Percentiles rank a stretch among this genome's conserved stretches.
phyloP scores from a whole-genome alignment of 2,329 filamentous ascomycete genomes.

The Pseudocercospora crystallina region DNA sequence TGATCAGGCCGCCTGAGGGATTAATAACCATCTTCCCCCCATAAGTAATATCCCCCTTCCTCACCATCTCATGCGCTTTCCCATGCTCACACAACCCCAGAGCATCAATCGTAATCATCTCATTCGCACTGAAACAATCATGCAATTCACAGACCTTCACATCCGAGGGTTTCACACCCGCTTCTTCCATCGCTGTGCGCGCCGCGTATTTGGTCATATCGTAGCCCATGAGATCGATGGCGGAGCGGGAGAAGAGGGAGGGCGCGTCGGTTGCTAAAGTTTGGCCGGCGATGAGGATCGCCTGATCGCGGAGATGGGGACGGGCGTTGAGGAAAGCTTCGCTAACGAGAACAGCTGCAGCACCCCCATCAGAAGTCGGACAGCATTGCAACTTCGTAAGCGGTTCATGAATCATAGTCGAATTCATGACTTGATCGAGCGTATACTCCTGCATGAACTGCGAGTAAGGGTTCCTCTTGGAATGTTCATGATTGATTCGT shows the following conservation, averaged over 20 bases:
- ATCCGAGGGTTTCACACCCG: conserved; percentile 63
- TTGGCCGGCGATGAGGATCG: conserved; percentile 87
- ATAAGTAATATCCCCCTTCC: conserved; percentile 87
- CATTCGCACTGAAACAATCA: conserved; percentile 94
- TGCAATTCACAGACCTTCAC: conserved; percentile 87
- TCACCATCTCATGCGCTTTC: conserved; percentile 88
- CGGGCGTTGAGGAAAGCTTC: conserved; percentile 82
- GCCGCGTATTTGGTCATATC: conserved; percentile 77
- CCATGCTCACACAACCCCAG: conserved; percentile 74
- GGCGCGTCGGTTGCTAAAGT: conserved; percentile 79
- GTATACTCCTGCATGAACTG: conserved; percentile 94
- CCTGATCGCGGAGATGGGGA: conserved; percentile 76
- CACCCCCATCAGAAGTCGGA: conserved; percentile 89
- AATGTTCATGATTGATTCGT: conserved; percentile 89
- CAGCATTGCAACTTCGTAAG: conserved; percentile 98
- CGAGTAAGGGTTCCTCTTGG: conserved; percentile 87
- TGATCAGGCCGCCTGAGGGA: conserved; percentile 76
- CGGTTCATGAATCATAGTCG: conserved; percentile 77
- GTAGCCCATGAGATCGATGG: conserved; percentile 87
- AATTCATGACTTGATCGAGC: conserved; percentile 72
- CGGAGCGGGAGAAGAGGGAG: conserved; percentile 71
- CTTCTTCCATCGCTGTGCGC: conserved; percentile 68
- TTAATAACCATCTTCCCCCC: conserved; percentile 60
- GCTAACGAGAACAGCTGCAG: conserved; percentile 84
- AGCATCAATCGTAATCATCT: conserved; percentile 86